Conservation (phyloP, 495 filamentous ascomycete genomes). For the Penicillium steckii region DNA sequence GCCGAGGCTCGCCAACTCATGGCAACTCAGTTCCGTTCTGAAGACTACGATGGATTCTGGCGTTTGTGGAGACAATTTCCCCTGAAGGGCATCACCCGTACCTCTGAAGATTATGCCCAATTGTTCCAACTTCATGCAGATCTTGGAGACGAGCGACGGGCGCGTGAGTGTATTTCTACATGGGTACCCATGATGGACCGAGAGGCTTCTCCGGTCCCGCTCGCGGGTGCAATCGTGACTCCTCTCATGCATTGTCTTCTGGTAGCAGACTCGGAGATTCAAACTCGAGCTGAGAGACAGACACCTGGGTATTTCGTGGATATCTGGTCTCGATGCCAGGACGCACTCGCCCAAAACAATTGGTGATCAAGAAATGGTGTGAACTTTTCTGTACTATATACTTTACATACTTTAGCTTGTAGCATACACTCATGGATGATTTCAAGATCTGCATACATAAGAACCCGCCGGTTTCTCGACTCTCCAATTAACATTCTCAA, state of each 20-base stretch:
- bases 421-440: not conserved
- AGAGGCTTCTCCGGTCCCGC: slow-evolving; percentile 53
- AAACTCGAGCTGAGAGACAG: slow-evolving; percentile 19
- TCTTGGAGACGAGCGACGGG: slow-evolving; percentile 42
- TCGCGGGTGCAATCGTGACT: slow-evolving; percentile 40
- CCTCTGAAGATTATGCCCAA: slow-evolving; percentile 53
- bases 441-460: not conserved
- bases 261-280: slow-evolving; percentile 50
- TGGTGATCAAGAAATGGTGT: not conserved
- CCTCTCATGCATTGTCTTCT: slow-evolving; percentile 49
- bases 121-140: slow-evolving; percentile 53
- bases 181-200: slow-evolving; percentile 56
- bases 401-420: not conserved
- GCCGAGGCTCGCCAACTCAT: slow-evolving; percentile 48
- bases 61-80: slow-evolving; percentile 58
- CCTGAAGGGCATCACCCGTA: slow-evolving; percentile 47
- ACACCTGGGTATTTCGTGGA: slow-evolving; percentile 19
- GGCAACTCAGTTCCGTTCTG: slow-evolving; percentile 34
- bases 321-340: slow-evolving; percentile 34
- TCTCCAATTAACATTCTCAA: not conserved
- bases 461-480: not conserved
- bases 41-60: slow-evolving; percentile 59
- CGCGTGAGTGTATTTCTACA: slow-evolving; percentile 47
- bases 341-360: slow-evolving; percentile 9
- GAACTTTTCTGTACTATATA: not conserved